Conservation (phyloP, 345 rosid species). For the Lumnitzera racemosa region DNA sequence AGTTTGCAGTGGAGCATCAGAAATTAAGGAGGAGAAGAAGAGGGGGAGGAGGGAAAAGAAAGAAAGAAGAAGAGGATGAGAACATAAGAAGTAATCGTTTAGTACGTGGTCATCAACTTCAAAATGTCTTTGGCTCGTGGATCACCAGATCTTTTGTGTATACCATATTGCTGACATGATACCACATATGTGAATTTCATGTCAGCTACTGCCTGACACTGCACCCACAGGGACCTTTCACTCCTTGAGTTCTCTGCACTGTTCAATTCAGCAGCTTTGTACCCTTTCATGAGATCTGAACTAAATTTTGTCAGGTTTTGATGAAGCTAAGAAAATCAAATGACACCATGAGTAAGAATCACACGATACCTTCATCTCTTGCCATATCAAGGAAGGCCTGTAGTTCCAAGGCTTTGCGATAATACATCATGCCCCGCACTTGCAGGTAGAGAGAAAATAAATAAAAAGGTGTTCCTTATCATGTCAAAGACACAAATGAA, state of each 20-base stretch:
- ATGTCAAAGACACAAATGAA: no score
- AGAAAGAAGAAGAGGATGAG: slow-evolving; percentile 7
- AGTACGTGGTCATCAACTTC: slow-evolving; percentile 66
- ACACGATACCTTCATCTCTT: slow-evolving; percentile 40
- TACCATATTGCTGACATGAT: slow-evolving; percentile 73
- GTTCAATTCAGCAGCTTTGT: slow-evolving; percentile 56
- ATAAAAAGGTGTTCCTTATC: no score
- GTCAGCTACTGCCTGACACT: slow-evolving; percentile 76
- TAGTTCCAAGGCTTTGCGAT: slow-evolving; percentile 70
- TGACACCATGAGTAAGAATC: slow-evolving; percentile 3
- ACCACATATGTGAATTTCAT: slow-evolving; percentile 16
- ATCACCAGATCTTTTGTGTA: slow-evolving; percentile 61
- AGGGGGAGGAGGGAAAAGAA: background rate
- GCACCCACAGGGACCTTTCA: slow-evolving; percentile 51
- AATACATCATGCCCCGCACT: slow-evolving; percentile 91
- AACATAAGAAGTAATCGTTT: slow-evolving; percentile 5
- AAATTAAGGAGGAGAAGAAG: no score
- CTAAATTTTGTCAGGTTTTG: background rate
- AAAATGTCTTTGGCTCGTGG: slow-evolving; percentile 65
- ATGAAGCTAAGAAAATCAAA: no score
- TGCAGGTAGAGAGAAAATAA: slow-evolving; percentile 1
- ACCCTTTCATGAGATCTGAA: slow-evolving; percentile 55
- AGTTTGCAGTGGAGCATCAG: no score
- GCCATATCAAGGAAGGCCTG: slow-evolving; percentile 80
- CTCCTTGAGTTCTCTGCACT: slow-evolving; percentile 51